These are phyloP conservation scores for Moesziomyces sp. DNA, from an alignment of 1,284 basidiomycete species.

Conservation along the genomic window DNA sequence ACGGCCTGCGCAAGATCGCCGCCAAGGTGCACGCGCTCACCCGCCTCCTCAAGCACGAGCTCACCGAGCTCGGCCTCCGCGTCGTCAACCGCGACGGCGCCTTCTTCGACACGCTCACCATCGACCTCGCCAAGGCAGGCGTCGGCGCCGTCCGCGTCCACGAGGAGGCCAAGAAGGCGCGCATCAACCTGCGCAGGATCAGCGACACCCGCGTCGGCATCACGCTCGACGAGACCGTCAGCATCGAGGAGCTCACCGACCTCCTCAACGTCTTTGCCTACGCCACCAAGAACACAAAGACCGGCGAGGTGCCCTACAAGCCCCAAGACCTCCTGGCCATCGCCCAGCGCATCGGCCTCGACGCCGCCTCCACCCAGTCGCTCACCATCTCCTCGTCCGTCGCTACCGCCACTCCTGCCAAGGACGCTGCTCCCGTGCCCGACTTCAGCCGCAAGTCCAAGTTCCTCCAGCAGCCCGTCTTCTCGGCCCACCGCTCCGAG, in stretches of 20 bases:
- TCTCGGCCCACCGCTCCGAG: conserved; percentile 90
- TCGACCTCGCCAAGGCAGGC: conserved; percentile 77
- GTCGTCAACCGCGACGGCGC: conserved; percentile 71
- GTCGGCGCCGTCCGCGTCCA: conserved; percentile 78
- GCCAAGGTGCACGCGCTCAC: conserved; percentile 90
- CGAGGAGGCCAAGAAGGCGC: conserved; percentile 75
- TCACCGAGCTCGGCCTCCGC: conserved; percentile 80
- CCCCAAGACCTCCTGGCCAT: conserved; percentile 54
- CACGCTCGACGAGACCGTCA: conserved; percentile 91
- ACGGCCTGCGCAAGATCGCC: conserved; percentile 85
- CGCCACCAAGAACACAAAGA: conserved; percentile 67
- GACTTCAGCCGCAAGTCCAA: conserved; percentile 77
- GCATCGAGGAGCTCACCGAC: conserved; percentile 73
- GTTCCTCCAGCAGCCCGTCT: conserved; percentile 87
- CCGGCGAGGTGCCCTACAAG: conserved; percentile 56
- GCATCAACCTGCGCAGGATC: conserved; percentile 86
- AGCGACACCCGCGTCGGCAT: conserved; percentile 83
- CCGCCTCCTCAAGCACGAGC: conserved; percentile 77
- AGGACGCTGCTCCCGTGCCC: conserved; percentile 55
- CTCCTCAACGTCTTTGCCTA: conserved; percentile 84
- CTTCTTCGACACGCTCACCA: conserved; percentile 95
- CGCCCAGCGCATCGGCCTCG: conserved; percentile 50
- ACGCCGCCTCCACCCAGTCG: conserved; percentile 47
- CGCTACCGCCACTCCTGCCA: conserved; percentile 21
- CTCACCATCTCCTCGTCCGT: conserved; percentile 46